Conservation (phyloP, 257 asterid species). For the Solanum acaule region DNA sequence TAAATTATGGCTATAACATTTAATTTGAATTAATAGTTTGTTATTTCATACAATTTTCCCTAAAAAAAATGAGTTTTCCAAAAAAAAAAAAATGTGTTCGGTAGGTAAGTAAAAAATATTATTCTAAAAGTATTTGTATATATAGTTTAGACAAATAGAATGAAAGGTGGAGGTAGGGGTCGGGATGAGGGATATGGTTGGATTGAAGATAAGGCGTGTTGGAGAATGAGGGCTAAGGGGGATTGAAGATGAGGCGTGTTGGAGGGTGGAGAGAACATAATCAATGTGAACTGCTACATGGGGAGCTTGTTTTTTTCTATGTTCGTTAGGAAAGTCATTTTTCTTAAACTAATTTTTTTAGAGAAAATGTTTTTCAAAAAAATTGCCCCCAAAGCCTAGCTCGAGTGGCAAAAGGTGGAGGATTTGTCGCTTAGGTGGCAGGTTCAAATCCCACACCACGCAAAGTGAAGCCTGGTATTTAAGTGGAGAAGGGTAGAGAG, state of each 20-base stretch:
- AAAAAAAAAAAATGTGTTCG: no score
- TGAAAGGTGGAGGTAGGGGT: neutral
- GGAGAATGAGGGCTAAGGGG: neutral
- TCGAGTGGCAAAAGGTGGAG: neutral
- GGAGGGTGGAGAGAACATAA: neutral
- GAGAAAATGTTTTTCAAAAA: no score
- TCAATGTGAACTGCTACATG: neutral
- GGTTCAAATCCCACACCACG: rapidly evolving
- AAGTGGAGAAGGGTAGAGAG: no score
- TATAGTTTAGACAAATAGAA: neutral
- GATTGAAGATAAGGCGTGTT: neutral
- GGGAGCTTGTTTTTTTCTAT: no score
- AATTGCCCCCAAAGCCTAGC: neutral
- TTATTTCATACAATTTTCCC: no score
- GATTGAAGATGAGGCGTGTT: neutral
- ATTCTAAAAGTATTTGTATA: neutral
- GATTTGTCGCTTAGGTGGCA: rapidly evolving
- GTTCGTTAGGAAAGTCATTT: neutral
- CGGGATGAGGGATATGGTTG: neutral
- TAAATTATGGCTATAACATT: no score
- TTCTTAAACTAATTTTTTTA: neutral
- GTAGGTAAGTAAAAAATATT: no score
- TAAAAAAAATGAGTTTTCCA: no score
- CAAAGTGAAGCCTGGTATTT: no score
- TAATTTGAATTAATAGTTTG: no score